Evolutionary conservation across 2,329 filamentous ascomycete genomes (phyloP), one percentile per base, ranked within the genome.

Genomic region (Zymoseptoria ardabiliae): DNA sequence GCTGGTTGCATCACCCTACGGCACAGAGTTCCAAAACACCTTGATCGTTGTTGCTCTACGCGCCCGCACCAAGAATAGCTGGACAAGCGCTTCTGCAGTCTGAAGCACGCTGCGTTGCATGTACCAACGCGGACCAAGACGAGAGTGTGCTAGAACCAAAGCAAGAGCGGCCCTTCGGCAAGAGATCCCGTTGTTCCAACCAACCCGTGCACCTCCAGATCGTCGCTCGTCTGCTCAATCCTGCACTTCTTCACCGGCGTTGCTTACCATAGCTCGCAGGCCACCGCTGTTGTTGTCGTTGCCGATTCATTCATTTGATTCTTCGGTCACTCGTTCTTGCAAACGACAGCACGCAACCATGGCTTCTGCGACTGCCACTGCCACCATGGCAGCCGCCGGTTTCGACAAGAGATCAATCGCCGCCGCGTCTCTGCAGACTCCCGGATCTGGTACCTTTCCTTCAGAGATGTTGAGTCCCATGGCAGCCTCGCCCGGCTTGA

Each of bases 381-480:
- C 72, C 45, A 70, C 69, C 20, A 70, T 70, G 66, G 69, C 71
- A 23, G 71, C 72, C 28, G 69, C 70, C 51, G 71, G 69, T 45
- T 69, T 71, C 61, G 65, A 72, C 57, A 79, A 78, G 70, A 75
- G 58, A 63, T 48, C 75, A 60, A 71, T 74, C 41, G 61, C 64
- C 22, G 58, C 63, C 13, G 65, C 70, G 23, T 69, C 66, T 45
- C 72, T 81, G 61, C 78, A 78, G 69, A 81, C 81, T 60, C 86
- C 85, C 67, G 80, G 85, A 59, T 84, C 84, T 64, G 84, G 86
- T 53, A 83, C 76, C 25, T 80, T 79, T 60, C 78, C 78, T 7
- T 81, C 78, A 4, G 78, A 80, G 69, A 69, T 80, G 57, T 69
- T 82, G 65, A 92, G 87, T 65, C 89, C 89, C 54, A 80, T 89